Conservation (phyloP, 257 asterid species). For the Solanum megistacrolobum region DNA sequence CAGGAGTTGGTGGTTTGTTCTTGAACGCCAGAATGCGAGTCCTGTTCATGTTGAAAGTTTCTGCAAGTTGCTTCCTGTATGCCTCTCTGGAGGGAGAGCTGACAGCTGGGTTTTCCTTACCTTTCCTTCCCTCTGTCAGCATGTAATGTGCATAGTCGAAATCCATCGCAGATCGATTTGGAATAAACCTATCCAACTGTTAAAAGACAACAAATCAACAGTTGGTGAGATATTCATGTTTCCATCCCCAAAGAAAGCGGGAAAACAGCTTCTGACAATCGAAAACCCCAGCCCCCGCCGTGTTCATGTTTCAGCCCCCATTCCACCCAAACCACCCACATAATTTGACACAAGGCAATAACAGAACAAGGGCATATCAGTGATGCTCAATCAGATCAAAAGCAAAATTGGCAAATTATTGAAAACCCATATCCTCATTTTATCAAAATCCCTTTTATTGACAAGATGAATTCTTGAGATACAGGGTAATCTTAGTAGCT, state of each 20-base stretch:
- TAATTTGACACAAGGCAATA: not conserved
- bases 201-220: slow-evolving; percentile 2
- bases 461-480: not conserved
- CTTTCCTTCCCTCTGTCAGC: slow-evolving; percentile 72
- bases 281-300: not conserved
- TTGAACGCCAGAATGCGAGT: slow-evolving; percentile 82
- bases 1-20: slow-evolving; percentile 74
- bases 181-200: slow-evolving; percentile 95
- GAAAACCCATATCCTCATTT: not conserved
- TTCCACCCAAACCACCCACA: not conserved
- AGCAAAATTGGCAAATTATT: not conserved
- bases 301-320: not conserved
- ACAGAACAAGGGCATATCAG: not conserved
- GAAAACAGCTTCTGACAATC: not conserved
- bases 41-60: slow-evolving; percentile 79
- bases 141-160: slow-evolving; percentile 78
- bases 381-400: not conserved
- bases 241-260: not conserved
- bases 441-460: not conserved
- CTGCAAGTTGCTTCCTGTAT: slow-evolving; percentile 75
- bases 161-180: slow-evolving; percentile 94
- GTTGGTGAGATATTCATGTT: not conserved
- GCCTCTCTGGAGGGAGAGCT: slow-evolving; percentile 79
- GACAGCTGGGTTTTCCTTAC: slow-evolving; percentile 73
- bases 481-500: not conserved